phyloP scores from a whole-genome alignment of 164 flowering plant genomes.

The Nelumbo lutea region DNA sequence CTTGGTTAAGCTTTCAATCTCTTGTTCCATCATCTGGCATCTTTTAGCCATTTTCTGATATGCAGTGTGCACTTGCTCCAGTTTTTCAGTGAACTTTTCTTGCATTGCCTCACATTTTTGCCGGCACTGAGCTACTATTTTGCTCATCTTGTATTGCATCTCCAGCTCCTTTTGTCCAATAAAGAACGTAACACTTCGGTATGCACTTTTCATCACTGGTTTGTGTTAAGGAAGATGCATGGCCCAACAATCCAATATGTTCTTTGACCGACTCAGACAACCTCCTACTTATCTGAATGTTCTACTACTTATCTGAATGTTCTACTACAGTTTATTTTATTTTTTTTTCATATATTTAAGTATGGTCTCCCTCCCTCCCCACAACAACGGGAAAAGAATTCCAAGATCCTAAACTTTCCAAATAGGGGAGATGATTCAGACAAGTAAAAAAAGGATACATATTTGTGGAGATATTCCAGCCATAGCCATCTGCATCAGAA shows the following conservation, averaged over 20 bases:
- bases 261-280: too few relatives aligned
- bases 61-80: conserved; percentile 88
- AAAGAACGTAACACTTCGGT: conserved; percentile 90
- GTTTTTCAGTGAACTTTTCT: conserved; percentile 82
- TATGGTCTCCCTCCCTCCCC: too few relatives aligned
- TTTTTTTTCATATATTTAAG: too few relatives aligned
- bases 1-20: conserved; percentile 71
- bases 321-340: too few relatives aligned
- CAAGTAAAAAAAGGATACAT: conserved; percentile 52
- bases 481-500: conserved; percentile 78
- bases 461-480: conserved; percentile 87
- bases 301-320: too few relatives aligned
- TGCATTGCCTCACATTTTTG: conserved; percentile 95
- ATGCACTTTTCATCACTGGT: conserved; percentile 93
- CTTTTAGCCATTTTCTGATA: conserved; percentile 90
- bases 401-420: neutral
- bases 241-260: neutral
- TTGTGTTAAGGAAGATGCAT: conserved; percentile 39
- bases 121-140: conserved; percentile 70
- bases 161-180: conserved; percentile 92
- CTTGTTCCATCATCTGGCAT: conserved; percentile 94
- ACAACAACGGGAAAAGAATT: neutral
- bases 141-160: conserved; percentile 94
- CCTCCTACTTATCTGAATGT: too few relatives aligned
- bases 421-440: too few relatives aligned